Conservation (phyloP, 2,329 filamentous ascomycete species). For the Blumeriella jaapii region DNA sequence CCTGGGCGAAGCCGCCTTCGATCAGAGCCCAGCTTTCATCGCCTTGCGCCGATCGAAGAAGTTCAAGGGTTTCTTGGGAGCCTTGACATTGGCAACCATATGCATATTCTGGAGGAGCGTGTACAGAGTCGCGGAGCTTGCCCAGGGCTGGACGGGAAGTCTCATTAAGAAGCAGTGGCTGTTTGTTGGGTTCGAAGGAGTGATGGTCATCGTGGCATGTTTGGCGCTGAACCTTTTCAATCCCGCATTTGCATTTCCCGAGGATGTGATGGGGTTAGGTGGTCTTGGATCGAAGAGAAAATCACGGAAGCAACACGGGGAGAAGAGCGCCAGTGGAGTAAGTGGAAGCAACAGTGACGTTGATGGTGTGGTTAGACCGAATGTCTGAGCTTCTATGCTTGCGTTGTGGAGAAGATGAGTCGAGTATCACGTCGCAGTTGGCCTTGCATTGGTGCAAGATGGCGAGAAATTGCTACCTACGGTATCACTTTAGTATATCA, state of each 20-base stretch:
- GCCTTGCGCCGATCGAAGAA: conserved; percentile 6
- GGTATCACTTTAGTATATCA: too few species aligned
- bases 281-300: conserved; percentile 11
- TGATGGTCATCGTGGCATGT: conserved; percentile 36
- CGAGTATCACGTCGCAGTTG: too few species aligned
- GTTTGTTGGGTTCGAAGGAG: conserved; percentile 48
- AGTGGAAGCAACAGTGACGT: conserved; percentile 9
- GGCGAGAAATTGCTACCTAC: too few species aligned
- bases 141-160: conserved; percentile 47
- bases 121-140: conserved; percentile 46
- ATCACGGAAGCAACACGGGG: neutral
- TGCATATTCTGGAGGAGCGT: conserved; percentile 43
- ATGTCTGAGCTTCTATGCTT: too few species aligned
- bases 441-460: too few species aligned
- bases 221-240: conserved; percentile 35
- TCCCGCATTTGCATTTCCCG: conserved; percentile 22
- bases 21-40: conserved; percentile 11
- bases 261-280: conserved; percentile 8
- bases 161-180: conserved; percentile 43
- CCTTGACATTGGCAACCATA: conserved; percentile 37
- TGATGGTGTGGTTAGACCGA: conserved; percentile 1
- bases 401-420: too few species aligned
- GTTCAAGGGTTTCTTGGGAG: conserved; percentile 17
- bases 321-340: conserved; percentile 2
- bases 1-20: conserved; percentile 22